These are phyloP conservation scores for Microcera coccophila DNA, from an alignment of 2,329 filamentous ascomycete species.

Conservation along the genomic window DNA sequence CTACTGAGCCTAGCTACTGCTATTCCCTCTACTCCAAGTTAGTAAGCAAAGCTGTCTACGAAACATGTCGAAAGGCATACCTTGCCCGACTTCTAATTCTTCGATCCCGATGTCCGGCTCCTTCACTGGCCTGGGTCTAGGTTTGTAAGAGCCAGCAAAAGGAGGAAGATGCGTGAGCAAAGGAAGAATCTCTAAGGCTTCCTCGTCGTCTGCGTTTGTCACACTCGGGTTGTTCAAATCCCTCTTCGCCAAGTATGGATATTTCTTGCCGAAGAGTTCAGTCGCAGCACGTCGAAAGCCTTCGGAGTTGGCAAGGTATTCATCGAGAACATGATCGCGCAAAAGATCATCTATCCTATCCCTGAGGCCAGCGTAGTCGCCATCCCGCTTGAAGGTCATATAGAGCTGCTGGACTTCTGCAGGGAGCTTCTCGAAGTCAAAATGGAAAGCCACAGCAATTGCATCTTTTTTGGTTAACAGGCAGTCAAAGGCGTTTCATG, in stretches of 20 bases:
- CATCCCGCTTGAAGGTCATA: conserved; percentile 7
- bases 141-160: neutral
- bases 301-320: conserved; percentile 18
- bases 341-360: conserved; percentile 14
- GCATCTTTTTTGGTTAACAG: conserved; percentile 7
- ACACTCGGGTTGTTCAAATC: too few species aligned
- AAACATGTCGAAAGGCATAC: too few species aligned
- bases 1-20: too few species aligned
- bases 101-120: neutral
- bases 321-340: conserved; percentile 13
- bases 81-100: too few species aligned
- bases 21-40: too few species aligned
- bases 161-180: neutral
- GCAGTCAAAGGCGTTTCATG: neutral
- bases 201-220: neutral
- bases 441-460: conserved; percentile 9
- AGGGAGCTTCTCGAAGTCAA: conserved; percentile 14
- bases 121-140: neutral
- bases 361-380: conserved; percentile 6
- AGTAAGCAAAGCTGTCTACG: too few species aligned
- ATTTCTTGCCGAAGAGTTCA: conserved; percentile 19
- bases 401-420: conserved; percentile 9
- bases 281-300: conserved; percentile 2
- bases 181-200: neutral
- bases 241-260: conserved; percentile 18